Base-by-base conservation (phyloP, 1,139 yeast species). In the Casaregolazyma suthepensis region DNA sequence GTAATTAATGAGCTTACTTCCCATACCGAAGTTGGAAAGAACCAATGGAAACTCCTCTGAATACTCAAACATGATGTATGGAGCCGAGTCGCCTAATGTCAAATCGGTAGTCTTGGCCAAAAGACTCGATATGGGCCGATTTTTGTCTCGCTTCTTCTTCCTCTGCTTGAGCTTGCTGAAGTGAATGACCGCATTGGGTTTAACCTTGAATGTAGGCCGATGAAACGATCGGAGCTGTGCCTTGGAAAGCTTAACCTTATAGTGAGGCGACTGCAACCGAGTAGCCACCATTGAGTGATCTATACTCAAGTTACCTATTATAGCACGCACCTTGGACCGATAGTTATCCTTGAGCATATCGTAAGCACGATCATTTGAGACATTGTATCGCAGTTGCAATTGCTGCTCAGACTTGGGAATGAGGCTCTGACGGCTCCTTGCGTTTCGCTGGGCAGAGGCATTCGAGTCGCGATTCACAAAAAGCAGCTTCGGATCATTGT, bases 1-100 rank as follows among this genome's bases (percentile, higher is more conserved):
- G 66, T 94, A 94, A 64, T 94, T 94, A 61, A 94, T 87, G 57
- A 94, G 74, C 66, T 93, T 93, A 40, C 93, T 85, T 7, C 96
- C 96, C 99, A 94, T 94, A 56, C 99, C 99, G 68, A 86, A 88
- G 57, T 87, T 88, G 3, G 94, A 86, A 40, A 93, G 70, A 4
- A 88, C 86, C 55, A 84, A 72, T 0, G 99, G 99, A 54, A 78
- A 78, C 67, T 93, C 96, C 68, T 94, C 99, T 5, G 95, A 81
- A 65, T 90, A 93, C 67, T 94, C 99, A 76, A 90, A 74, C 52
- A 88, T 77, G 56, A 89, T 81, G 23, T 89, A 77, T 17, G 83
- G 81, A 0, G 90, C 89, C 1, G 89, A 80, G 66, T 94, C 99
- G 23, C 96, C 88, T 3, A 85, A 68, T 0, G 98, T 85, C 55